Percentiles rank a stretch among this genome's conserved stretches.
phyloP scores from a whole-genome alignment of 2,329 filamentous ascomycete genomes.

The Scopulariopsis brevicaulis region DNA sequence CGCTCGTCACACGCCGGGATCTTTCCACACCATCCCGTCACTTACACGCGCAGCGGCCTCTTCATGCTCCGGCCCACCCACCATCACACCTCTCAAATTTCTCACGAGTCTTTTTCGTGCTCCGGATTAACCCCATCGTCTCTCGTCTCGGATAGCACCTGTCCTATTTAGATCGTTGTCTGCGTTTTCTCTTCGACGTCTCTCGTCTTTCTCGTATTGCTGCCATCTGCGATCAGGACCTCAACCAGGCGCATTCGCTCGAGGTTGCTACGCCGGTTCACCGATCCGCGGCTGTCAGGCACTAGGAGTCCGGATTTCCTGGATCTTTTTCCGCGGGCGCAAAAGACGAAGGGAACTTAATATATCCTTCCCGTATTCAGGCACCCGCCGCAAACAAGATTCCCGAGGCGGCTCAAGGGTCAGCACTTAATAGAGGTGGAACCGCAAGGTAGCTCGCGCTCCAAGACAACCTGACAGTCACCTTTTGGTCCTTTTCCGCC shows the following conservation, averaged over 20 bases:
- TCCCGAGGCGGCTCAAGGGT: not conserved
- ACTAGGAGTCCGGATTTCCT: not conserved
- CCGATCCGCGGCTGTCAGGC: not conserved
- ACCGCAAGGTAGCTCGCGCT: not conserved
- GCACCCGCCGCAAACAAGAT: not conserved
- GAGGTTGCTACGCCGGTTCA: not conserved
- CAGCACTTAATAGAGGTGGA: not conserved
- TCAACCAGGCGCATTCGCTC: not conserved
- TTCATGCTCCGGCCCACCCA: not conserved
- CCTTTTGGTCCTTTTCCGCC: not conserved
- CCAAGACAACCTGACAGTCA: not conserved
- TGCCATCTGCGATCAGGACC: not conserved
- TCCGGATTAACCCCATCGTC: not conserved
- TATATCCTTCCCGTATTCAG: not conserved
- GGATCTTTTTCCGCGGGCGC: not conserved
- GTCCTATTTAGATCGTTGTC: not conserved
- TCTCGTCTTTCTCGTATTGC: not conserved
- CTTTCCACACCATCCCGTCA: not conserved
- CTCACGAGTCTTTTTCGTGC: not conserved
- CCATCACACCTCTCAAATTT: not conserved
- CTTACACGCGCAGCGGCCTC: not conserved
- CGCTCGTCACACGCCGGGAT: not conserved
- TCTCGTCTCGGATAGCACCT: not conserved
- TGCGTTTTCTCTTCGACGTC: not conserved
- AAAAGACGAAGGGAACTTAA: conserved; percentile 2